phyloP scores from a whole-genome alignment of 2,329 filamentous ascomycete genomes.

The Zymoseptoria tritici region DNA sequence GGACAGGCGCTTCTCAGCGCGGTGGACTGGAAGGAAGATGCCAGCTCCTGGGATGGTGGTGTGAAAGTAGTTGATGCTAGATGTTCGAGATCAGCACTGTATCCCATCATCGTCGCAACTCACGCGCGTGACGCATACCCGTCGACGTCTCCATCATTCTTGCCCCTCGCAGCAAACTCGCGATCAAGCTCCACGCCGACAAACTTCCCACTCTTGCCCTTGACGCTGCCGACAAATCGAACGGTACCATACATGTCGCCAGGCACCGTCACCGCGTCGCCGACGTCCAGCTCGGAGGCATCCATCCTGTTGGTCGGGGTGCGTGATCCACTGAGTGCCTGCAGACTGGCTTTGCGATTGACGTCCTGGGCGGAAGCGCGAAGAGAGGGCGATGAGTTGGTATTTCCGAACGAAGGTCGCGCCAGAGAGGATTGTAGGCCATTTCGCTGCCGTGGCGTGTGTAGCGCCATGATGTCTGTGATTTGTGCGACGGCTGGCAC shows the following conservation, averaged over 20 bases:
- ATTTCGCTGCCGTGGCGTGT: conserved; percentile 35
- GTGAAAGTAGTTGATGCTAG: conserved; percentile 64
- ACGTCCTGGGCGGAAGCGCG: conserved; percentile 38
- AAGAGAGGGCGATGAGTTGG: conserved; percentile 37
- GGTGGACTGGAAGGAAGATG: conserved; percentile 84
- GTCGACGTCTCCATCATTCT: conserved; percentile 94
- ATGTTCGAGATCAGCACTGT: conserved; percentile 10
- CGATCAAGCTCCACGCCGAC: conserved; percentile 81
- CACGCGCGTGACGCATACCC: conserved; percentile 49
- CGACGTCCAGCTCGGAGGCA: conserved; percentile 56
- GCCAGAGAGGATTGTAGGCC: conserved; percentile 16
- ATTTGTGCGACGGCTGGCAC: background rate
- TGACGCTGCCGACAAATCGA: conserved; percentile 79
- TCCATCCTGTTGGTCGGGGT: conserved; percentile 41
- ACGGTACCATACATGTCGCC: conserved; percentile 87
- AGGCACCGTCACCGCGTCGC: conserved; percentile 83
- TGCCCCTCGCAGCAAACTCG: conserved; percentile 75
- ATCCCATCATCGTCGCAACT: background rate
- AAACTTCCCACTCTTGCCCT: conserved; percentile 84
- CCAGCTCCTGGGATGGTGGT: conserved; percentile 73
- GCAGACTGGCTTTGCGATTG: conserved; percentile 64
- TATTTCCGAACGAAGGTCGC: conserved; percentile 34
- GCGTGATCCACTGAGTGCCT: conserved; percentile 51
- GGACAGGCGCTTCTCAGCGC: conserved; percentile 63
- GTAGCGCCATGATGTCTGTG: conserved; percentile 30